Conservation (phyloP, 2,329 filamentous ascomycete genomes). For the Nigrospora oryzae region DNA sequence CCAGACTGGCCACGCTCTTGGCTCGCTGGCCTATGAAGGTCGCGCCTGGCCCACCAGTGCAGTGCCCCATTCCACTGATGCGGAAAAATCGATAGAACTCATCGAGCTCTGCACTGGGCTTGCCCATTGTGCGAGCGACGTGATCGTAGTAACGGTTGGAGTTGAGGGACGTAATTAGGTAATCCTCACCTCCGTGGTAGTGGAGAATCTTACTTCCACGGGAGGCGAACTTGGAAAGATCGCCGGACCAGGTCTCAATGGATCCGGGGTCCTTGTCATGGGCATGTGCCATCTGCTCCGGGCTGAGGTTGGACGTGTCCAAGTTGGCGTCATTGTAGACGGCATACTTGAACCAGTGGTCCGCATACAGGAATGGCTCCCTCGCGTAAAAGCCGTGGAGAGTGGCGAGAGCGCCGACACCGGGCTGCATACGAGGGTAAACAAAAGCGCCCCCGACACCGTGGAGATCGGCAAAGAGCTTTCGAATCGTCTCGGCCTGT, state of each 20-base stretch:
- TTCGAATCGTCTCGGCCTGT: constrained; percentile 6
- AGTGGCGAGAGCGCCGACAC: constrained; percentile 26
- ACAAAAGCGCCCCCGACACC: constrained; percentile 27
- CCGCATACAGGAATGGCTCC: constrained; percentile 25
- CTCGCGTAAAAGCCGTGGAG: constrained; percentile 22
- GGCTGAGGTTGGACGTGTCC: constrained; percentile 26
- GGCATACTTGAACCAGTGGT: constrained; percentile 40
- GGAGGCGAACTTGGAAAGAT: constrained; percentile 23
- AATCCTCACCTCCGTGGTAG: constrained; percentile 34
- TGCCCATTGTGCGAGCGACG: constrained; percentile 31
- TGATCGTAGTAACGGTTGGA: constrained; percentile 38
- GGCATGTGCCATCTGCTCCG: constrained; percentile 23
- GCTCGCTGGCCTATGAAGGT: constrained; percentile 16
- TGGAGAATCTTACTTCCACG: constrained; percentile 35
- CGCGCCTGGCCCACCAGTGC: constrained; percentile 33
- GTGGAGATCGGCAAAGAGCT: constrained; percentile 3
- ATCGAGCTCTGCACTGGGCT: constrained; percentile 23
- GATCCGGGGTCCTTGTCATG: constrained; percentile 10
- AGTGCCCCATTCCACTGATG: constrained; percentile 44
- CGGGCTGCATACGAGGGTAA: constrained; percentile 43
- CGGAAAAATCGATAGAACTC: constrained; percentile 41
- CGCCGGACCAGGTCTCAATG: constrained; percentile 21
- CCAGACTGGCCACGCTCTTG: constrained; percentile 9
- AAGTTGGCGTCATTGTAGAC: constrained; percentile 35
- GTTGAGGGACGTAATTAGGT: constrained; percentile 32